Evolutionary conservation across 768 basidiomycete species (phyloP), one percentile per base, ranked within the genome.

Genomic region (Mycena chlorophos): DNA sequence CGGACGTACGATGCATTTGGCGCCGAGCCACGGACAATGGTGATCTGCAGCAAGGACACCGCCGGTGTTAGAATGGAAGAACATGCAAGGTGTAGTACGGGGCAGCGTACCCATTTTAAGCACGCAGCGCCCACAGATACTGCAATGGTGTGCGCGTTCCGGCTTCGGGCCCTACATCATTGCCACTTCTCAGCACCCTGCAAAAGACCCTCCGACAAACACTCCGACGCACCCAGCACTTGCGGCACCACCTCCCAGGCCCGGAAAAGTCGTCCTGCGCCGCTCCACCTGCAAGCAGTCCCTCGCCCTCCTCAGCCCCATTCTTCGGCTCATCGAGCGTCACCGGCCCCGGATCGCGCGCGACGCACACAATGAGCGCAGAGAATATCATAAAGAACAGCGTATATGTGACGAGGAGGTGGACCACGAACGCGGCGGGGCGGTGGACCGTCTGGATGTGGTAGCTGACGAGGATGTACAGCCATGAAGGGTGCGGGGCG

Each of bases 91-190:
- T 25, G 31, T 17, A 17, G 31, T 17, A 25, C 19, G n/a, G n/a
- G n/a, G n/a, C n/a, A n/a, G 70, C 85, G 53, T 49, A 90, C 90
- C 91, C 88, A 91, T 87, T 72, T 91, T 93, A 34, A 93, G 71
- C 12, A 92, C 86, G 66, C 91, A 93, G 31, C 89, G 79, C 31
- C 84, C 82, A 66, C 91, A 94, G 28, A 79, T 66, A 14, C 77
- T 79, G 65, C 89, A 94, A 64, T 94, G 91, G 65, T 93, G 91
- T 2, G 89, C 71, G 46, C 91, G 77, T 62, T 91, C 89, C 4
- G 90, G 88, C 71, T 88, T 91, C 0, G 88, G 85, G 40, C 77
- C 82, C 80, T 80, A n/a, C n/a, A n/a, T n/a, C n/a, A n/a, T n/a
- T n/a, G n/a, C n/a, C n/a, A n/a, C n/a, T n/a, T n/a, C n/a, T n/a